phyloP scores from a whole-genome alignment of 2,329 filamentous ascomycete species.

The Curvularia spicifera region DNA sequence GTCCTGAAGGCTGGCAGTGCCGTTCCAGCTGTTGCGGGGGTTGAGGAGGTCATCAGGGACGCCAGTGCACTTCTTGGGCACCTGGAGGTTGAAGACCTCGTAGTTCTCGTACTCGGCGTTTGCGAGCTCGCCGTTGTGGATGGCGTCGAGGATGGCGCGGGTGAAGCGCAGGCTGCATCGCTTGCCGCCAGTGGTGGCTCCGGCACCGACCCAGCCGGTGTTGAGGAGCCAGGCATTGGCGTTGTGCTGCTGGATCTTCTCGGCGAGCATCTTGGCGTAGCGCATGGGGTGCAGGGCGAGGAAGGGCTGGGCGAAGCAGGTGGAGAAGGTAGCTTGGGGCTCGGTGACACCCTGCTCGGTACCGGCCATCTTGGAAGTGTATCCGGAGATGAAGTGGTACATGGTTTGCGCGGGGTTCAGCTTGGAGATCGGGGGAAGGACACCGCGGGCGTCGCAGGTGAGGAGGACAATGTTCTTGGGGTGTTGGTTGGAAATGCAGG shows the following conservation, averaged over 20 bases:
- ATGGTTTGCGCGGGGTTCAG: constrained; percentile 93
- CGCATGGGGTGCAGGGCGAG: constrained; percentile 98
- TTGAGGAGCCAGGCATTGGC: constrained; percentile 98
- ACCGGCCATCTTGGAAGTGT: constrained; percentile 99
- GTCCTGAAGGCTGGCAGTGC: constrained; percentile 77
- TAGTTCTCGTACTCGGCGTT: constrained; percentile 94
- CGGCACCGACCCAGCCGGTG: constrained; percentile 96
- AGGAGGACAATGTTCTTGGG: constrained; percentile 97
- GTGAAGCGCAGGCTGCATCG: constrained; percentile 99
- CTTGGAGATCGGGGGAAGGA: constrained; percentile 97
- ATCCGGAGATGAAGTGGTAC: constrained; percentile 99
- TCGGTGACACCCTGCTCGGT: constrained; percentile 97
- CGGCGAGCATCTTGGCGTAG: constrained; percentile 97
- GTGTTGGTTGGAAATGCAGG: constrained; percentile 85
- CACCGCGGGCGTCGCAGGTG: constrained; percentile 96
- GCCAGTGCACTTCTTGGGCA: constrained; percentile 88
- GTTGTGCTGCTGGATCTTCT: constrained; percentile 95
- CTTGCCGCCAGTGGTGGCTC: constrained; percentile 85
- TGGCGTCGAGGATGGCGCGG: constrained; percentile 95
- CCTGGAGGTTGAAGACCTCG: constrained; percentile 93
- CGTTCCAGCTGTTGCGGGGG: constrained; percentile 91
- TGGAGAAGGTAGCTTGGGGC: constrained; percentile 98
- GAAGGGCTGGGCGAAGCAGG: constrained; percentile 99
- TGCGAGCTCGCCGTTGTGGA: constrained; percentile 95
- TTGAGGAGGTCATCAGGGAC: constrained; percentile 94